Evolutionary conservation across 805 yeast genomes (phyloP), one percentile per base, ranked within the genome.

Genomic region (Lachancea meyersii): DNA sequence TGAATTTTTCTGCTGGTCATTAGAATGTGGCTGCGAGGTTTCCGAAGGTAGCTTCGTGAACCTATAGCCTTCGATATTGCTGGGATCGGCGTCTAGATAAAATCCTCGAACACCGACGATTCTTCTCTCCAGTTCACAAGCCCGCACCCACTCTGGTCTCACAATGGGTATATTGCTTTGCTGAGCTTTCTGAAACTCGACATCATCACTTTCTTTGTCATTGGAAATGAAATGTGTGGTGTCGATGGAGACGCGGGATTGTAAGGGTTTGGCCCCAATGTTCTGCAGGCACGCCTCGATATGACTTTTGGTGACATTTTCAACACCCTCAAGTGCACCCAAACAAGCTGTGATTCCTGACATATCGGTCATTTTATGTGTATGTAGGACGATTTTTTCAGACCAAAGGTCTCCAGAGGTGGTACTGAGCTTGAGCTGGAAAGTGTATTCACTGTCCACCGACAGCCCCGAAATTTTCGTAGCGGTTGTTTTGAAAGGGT

Each of bases 321-420:
- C 68, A 35, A 80, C 79, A 40, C 70, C 68, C 48, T 79, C 80
- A 46, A 89, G 72, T 35, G 84, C 83, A 31, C 98, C 97, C 41
- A 88, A 61, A 63, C 97, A 91, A 1, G 86, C 83, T 0, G 91
- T 87, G 44, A 93, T 87, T 46, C 98, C 98, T 2, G 86, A 75
- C 53, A 93, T 72, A 64, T 93, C 97, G 0, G 96, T 88, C 97
- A 91, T 88, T 58, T 87, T 89, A 61, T 88, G 97, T 3, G 98
- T 93, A 45, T 77, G 81, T 13, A 89, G 77, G 38, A 73, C 74
- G 19, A 91, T 61, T 17, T 65, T 65, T 35, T 87, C 81, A 9
- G 96, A 85, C 56, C 69, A 69, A 54, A 73, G 86, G 9, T 73
- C 71, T n/a, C 98, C 98, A 0, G 97, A 94, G 0, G 96, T 82